Conservation (phyloP, 495 filamentous ascomycete species). For the Penicillium atrosanguineum region DNA sequence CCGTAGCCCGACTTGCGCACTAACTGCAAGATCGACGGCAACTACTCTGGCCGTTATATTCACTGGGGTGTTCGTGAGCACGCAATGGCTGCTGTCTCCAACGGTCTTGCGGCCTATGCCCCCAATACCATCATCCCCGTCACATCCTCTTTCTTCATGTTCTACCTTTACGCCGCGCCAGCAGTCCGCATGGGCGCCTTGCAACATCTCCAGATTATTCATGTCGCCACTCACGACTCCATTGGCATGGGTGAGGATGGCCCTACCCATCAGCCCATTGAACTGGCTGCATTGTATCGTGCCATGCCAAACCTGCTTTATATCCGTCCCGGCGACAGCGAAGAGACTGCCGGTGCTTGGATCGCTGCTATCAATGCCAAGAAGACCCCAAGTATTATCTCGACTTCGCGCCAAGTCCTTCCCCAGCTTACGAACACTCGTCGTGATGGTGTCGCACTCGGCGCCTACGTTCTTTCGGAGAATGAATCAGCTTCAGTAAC, state of each 20-base stretch:
- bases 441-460: constrained; percentile 38
- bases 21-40: constrained; percentile 45
- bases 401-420: constrained; percentile 44
- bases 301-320: constrained; percentile 62
- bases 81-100: constrained; percentile 50
- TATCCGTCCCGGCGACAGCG: constrained; percentile 55
- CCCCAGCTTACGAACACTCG: constrained; percentile 41
- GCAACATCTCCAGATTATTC: constrained; percentile 53
- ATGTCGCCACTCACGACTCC: constrained; percentile 59
- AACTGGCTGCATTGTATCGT: constrained; percentile 54
- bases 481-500: constrained; percentile 41
- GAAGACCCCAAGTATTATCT: constrained; percentile 46
- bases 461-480: constrained; percentile 50
- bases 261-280: constrained; percentile 61
- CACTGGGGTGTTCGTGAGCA: constrained; percentile 52
- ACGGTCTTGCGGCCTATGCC: constrained; percentile 53
- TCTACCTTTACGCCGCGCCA: constrained; percentile 59
- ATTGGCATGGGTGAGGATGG: constrained; percentile 61
- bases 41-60: constrained; percentile 51
- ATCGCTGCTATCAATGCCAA: constrained; percentile 46
- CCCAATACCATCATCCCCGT: constrained; percentile 50
- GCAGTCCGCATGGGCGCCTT: constrained; percentile 60
- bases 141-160: constrained; percentile 60
- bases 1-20: constrained; percentile 41
- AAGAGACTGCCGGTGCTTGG: constrained; percentile 57